phyloP scores from a whole-genome alignment of 345 rosid genomes.

The Punica granatum region DNA sequence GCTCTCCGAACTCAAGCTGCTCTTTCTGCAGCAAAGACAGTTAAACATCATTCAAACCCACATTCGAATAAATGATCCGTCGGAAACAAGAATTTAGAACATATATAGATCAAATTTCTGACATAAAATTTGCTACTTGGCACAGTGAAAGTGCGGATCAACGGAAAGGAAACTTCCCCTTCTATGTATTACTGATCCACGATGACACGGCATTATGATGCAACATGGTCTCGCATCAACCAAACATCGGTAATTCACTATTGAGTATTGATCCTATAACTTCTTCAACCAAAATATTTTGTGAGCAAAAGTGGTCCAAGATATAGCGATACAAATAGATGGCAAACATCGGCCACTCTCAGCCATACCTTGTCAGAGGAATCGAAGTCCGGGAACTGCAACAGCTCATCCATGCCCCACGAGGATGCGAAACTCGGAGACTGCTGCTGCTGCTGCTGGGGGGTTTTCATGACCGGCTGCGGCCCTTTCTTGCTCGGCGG shows the following conservation, averaged over 20 bases:
- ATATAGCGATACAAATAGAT: too few species aligned
- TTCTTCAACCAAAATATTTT: too few species aligned
- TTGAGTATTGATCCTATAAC: too few species aligned
- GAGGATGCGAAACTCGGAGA: constrained; percentile 34
- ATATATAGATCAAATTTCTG: background rate
- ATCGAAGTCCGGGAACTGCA: constrained; percentile 63
- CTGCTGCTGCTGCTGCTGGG: constrained; percentile 36
- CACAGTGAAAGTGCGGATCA: too few species aligned
- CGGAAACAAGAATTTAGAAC: background rate
- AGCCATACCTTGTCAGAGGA: constrained; percentile 55
- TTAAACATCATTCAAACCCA: background rate
- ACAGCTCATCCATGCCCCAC: constrained; percentile 76
- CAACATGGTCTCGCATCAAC: too few species aligned
- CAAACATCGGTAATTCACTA: too few species aligned
- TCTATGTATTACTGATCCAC: too few species aligned
- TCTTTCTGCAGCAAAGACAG: constrained; percentile 44
- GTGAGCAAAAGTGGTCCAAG: too few species aligned
- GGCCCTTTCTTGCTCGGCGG: constrained; percentile 53
- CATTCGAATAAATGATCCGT: too few species aligned
- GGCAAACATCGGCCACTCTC: background rate
- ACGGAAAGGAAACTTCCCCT: too few species aligned
- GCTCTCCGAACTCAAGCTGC: constrained; percentile 67
- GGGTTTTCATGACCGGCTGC: constrained; percentile 29
- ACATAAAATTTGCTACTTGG: too few species aligned
- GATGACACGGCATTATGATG: too few species aligned